phyloP scores from a whole-genome alignment of 2,329 filamentous ascomycete species.

The Claviceps quebecensis region DNA sequence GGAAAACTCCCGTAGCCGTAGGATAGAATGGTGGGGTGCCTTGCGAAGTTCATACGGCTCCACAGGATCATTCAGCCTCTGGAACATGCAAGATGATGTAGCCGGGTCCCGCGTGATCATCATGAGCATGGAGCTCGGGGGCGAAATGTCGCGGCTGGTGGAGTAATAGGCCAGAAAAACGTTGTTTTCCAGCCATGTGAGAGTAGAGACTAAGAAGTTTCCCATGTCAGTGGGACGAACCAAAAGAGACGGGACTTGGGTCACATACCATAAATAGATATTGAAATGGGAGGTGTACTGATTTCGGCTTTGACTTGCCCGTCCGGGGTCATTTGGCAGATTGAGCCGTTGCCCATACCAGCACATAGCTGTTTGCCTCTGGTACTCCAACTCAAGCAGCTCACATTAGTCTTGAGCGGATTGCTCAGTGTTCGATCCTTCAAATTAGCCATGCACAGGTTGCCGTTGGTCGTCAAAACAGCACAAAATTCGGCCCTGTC shows the following conservation, averaged over 20 bases:
- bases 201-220: slow-evolving; percentile 48
- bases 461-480: slow-evolving; percentile 65
- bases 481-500: slow-evolving; percentile 65
- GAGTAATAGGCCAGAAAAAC: slow-evolving; percentile 73
- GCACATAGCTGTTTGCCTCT: slow-evolving; percentile 87
- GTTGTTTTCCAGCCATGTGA: slow-evolving; percentile 81
- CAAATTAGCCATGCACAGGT: slow-evolving; percentile 72
- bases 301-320: slow-evolving; percentile 66
- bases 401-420: slow-evolving; percentile 58
- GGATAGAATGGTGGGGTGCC: slow-evolving; percentile 61
- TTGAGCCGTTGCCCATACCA: slow-evolving; percentile 67
- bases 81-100: slow-evolving; percentile 50
- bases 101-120: slow-evolving; percentile 55
- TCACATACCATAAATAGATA: slow-evolving; percentile 50
- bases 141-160: slow-evolving; percentile 41
- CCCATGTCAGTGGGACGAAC: slow-evolving; percentile 6
- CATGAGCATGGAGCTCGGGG: slow-evolving; percentile 59
- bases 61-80: slow-evolving; percentile 62
- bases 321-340: slow-evolving; percentile 70
- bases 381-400: slow-evolving; percentile 79
- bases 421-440: slow-evolving; percentile 51
- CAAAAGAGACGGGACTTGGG: slow-evolving; percentile 5
- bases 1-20: slow-evolving; percentile 67
- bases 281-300: slow-evolving; percentile 57
- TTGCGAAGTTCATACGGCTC: slow-evolving; percentile 54